phyloP scores from a whole-genome alignment of 768 basidiomycete species.

The Serendipita indica region DNA sequence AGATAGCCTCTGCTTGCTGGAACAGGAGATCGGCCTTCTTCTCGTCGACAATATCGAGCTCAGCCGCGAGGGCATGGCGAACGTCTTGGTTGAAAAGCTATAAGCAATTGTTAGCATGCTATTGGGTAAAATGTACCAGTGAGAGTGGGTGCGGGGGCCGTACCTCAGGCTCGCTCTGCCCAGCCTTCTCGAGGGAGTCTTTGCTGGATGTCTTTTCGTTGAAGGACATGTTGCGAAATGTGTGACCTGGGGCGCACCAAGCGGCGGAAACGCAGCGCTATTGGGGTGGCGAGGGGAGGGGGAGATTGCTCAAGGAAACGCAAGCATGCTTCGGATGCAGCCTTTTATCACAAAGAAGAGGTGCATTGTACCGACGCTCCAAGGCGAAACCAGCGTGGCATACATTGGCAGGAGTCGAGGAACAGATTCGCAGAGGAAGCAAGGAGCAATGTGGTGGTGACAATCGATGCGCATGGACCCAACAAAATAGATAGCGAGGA shows the following conservation, averaged over 20 bases:
- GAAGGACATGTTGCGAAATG: slow-evolving; percentile 6
- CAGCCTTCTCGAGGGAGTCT: slow-evolving; percentile 1
- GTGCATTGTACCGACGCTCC: too few species aligned
- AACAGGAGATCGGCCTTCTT: slow-evolving; percentile 9
- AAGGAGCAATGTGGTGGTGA: too few species aligned
- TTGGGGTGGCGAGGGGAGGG: slow-evolving; percentile 7
- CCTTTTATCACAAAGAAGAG: neutral
- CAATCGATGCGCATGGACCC: too few species aligned
- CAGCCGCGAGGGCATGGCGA: slow-evolving; percentile 8
- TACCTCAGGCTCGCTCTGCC: neutral
- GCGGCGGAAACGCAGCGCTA: slow-evolving; percentile 3
- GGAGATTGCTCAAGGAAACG: slow-evolving; percentile 1
- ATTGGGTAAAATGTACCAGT: neutral
- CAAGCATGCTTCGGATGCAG: neutral
- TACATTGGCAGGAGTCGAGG: too few species aligned
- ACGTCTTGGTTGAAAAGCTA: slow-evolving; percentile 9
- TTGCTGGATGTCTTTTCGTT: slow-evolving; percentile 1
- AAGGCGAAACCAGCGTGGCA: too few species aligned
- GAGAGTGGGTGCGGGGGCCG: neutral
- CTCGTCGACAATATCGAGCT: slow-evolving; percentile 8
- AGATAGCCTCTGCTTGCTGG: slow-evolving; percentile 10
- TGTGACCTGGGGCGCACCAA: neutral
- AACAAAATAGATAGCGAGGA: too few species aligned
- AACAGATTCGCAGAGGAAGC: too few species aligned
- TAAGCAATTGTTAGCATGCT: neutral